These are phyloP conservation scores for Arachnomyces sp. DNA, from an alignment of 2,329 filamentous ascomycete species.

Conservation along the genomic window DNA sequence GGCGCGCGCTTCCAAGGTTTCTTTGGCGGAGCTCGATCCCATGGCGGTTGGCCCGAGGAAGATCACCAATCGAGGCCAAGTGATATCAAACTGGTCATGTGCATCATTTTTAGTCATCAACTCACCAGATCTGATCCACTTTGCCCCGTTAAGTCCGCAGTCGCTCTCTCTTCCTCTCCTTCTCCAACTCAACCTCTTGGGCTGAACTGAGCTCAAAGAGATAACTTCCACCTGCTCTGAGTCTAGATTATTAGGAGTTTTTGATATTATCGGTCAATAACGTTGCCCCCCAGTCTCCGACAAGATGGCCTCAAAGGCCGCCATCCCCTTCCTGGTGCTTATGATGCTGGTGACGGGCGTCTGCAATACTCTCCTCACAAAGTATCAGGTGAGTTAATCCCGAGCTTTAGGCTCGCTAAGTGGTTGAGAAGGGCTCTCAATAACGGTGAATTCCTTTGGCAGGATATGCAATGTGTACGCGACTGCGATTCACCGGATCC, in stretches of 20 bases:
- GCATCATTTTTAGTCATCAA: too few relatives aligned
- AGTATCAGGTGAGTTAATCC: slow-evolving; percentile 65
- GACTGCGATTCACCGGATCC: slow-evolving; percentile 69
- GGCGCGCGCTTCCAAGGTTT: too few relatives aligned
- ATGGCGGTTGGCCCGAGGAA: too few relatives aligned
- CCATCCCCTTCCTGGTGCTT: slow-evolving; percentile 76
- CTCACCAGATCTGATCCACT: too few relatives aligned
- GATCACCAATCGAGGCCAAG: too few relatives aligned
- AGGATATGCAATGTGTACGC: slow-evolving; percentile 93
- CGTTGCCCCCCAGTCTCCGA: too few relatives aligned
- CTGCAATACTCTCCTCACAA: slow-evolving; percentile 93
- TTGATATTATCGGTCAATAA: neutral
- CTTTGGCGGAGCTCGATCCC: too few relatives aligned
- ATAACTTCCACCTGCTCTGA: neutral
- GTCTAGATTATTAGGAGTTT: neutral
- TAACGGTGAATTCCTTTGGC: slow-evolving; percentile 2
- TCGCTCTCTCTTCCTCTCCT: too few relatives aligned
- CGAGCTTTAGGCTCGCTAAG: neutral
- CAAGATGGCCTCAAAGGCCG: slow-evolving; percentile 59
- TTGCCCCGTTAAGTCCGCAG: too few relatives aligned
- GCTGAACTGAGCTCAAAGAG: too few relatives aligned
- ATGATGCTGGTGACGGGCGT: slow-evolving; percentile 97
- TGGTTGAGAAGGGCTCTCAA: slow-evolving; percentile 2
- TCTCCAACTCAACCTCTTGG: too few relatives aligned
- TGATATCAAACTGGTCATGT: too few relatives aligned